Evolutionary conservation across 2,329 filamentous ascomycete species (phyloP), one percentile per base, ranked within the genome.

Genomic region (Amauroascus verrucosus): DNA sequence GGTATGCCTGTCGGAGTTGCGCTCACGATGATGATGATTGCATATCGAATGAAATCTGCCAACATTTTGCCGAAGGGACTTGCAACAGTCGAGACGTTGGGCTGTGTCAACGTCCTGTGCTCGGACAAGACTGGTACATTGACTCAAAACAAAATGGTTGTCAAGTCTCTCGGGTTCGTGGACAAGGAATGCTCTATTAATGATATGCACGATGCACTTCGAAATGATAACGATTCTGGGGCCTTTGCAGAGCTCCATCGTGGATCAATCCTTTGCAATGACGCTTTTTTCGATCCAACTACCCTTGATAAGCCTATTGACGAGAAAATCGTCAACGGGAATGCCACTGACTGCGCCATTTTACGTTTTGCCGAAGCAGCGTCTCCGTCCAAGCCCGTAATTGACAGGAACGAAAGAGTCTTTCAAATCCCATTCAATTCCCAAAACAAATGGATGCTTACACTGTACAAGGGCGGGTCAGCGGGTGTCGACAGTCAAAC

Each of bases 391-490:
- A 77, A 0, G 71, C 78, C 0, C 78, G 85, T 0, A 67, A 76
- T 76, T 11, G 74, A 58, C 1, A 22, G 76, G 57, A 88, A 83
- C 81, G 76, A 77, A 40, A 81, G 79, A 52, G 76, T 81, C 2
- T 88, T 83, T 61, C 81, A 85, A 54, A 73, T 87, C 20, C 82
- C 84, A 0, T 90, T 90, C 70, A 90, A 89, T 70, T 87, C 83
- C 66, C 87, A 88, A 71, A 89, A 89, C 71, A 90, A 90, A 67
- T 89, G 82, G 68, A 89, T 88, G 80, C 79, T 90, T 49, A 78
- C 81, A 30, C 75, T 84, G 55, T 59, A 60, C 54, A 56, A 59
- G 54, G 57, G 64, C 59, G 61, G 58, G 63, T 70, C 28, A 63
- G 66, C 9, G 65, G 71, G 30, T 69, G 68, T 14, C 59, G 73